Evolutionary conservation across 805 yeast species (phyloP), one percentile per base, ranked within the genome.

Genomic region (Yarrowia divulgata): DNA sequence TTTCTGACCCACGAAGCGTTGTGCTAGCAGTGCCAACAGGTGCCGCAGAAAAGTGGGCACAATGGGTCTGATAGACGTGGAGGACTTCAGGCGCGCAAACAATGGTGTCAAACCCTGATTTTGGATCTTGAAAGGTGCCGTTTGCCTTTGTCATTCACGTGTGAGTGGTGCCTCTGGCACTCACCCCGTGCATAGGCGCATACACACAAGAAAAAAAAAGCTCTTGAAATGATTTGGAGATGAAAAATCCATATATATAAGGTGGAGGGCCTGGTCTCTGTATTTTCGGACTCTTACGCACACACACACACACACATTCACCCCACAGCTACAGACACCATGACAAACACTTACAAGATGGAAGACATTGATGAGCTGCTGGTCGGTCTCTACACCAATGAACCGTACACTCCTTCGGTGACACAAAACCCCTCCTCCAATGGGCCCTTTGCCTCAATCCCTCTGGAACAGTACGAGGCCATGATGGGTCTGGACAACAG

Each of bases 331-430:
- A 46, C 18, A 48, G 6, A 48, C 35, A 54, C 34, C 35, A 55
- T 39, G 34, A 55, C 34, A 23, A 39, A 23, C 35, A 3, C 35
- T 1, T 42, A 16, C 37, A 57, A 57, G 39, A 57, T 57, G 39
- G 63, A 57, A 57, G 63, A 57, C 48, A 40, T 57, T 57, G 63
- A 57, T 48, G 46, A 40, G 48, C 37, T 57, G 63, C 63, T 57
- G 48, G 63, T 40, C 48, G 48, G 48, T 39, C 46, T 57, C 46
- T 55, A 39, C 46, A 4, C 46, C 35, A 35, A 35, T 5, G 63
- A 57, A 1, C 8, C 19, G 39, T 57, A 40, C 37, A 14, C 37
- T n/a, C 18, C n/a, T n/a, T n/a, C n/a, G 16, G 18, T 14, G 34
- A 2, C 19, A 23, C 54, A 48, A 8, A 48, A 23, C 52, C 52